These are phyloP conservation scores for Coniochaeta sp. DNA, from an alignment of 2,329 filamentous ascomycete species.

Conservation along the genomic window DNA sequence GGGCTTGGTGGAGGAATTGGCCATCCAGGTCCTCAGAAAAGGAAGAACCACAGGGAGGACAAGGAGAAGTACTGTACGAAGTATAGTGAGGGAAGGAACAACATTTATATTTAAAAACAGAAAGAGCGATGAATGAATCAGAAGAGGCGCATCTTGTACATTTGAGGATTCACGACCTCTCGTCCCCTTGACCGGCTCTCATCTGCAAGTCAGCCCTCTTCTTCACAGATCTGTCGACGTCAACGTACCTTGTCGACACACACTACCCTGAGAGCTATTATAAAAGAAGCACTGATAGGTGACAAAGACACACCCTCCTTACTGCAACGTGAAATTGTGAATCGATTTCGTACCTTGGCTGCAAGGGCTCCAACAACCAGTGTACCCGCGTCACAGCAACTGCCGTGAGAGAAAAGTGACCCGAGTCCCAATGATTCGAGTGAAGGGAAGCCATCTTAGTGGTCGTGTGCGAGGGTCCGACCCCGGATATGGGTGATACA, in stretches of 20 bases:
- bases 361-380: not conserved
- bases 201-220: constrained; percentile 2
- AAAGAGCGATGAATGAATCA: not conserved
- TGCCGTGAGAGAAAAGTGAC: constrained; percentile 3
- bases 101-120: not conserved
- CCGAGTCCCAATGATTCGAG: not conserved
- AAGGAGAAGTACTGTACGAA: too few species aligned
- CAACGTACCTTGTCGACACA: not conserved
- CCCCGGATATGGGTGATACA: not conserved
- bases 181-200: not conserved
- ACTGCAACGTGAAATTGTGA: not conserved
- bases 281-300: constrained; percentile 4
- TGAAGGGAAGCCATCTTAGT: not conserved
- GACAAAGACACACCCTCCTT: not conserved
- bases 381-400: not conserved
- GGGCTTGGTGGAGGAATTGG: too few species aligned
- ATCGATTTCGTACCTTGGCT: not conserved
- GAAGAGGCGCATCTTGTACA: not conserved
- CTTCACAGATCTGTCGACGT: not conserved
- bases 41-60: not conserved
- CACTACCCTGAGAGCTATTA: not conserved
- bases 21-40: not conserved
- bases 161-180: not conserved
- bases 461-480: not conserved
- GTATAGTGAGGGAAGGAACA: not conserved